phyloP scores from a whole-genome alignment of 2,329 filamentous ascomycete genomes.

The Trichoderma afroharzianum region DNA sequence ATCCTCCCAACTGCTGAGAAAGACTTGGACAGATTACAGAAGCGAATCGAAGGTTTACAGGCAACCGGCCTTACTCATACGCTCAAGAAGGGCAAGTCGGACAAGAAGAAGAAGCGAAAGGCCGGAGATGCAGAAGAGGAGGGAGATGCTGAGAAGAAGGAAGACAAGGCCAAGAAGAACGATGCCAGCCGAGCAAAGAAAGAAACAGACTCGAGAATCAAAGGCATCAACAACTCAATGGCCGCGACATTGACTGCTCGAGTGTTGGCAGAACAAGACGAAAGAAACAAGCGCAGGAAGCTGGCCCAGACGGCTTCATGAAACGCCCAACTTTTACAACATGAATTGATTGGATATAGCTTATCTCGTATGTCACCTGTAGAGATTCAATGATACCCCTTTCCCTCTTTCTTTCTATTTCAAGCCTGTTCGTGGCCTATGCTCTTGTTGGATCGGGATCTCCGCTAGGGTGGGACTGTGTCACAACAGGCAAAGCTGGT shows the following conservation, averaged over 20 bases:
- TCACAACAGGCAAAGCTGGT: not conserved
- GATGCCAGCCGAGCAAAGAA: slow-evolving; percentile 29
- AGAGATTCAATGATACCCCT: slow-evolving; percentile 17
- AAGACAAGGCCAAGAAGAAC: slow-evolving; percentile 15
- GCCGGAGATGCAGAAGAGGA: slow-evolving; percentile 36
- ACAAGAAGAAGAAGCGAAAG: slow-evolving; percentile 68
- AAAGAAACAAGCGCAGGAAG: slow-evolving; percentile 74
- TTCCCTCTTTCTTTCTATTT: slow-evolving; percentile 5
- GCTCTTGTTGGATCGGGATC: not conserved
- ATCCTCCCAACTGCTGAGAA: slow-evolving; percentile 69
- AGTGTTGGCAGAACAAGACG: slow-evolving; percentile 83
- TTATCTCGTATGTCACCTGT: not conserved
- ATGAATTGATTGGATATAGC: not conserved
- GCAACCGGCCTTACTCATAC: slow-evolving; percentile 76
- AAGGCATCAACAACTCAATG: slow-evolving; percentile 80
- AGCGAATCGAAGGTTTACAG: slow-evolving; percentile 65
- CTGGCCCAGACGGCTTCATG: slow-evolving; percentile 38
- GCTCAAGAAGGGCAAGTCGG: slow-evolving; percentile 72
- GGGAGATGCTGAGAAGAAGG: slow-evolving; percentile 25
- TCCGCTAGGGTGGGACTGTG: not conserved
- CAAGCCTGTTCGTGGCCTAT: not conserved
- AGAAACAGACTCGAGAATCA: slow-evolving; percentile 35
- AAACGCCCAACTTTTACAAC: not conserved
- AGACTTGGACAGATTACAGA: slow-evolving; percentile 65
- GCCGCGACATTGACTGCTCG: slow-evolving; percentile 83